Conservation (phyloP, 768 basidiomycete genomes). For the Serendipita sp. region DNA sequence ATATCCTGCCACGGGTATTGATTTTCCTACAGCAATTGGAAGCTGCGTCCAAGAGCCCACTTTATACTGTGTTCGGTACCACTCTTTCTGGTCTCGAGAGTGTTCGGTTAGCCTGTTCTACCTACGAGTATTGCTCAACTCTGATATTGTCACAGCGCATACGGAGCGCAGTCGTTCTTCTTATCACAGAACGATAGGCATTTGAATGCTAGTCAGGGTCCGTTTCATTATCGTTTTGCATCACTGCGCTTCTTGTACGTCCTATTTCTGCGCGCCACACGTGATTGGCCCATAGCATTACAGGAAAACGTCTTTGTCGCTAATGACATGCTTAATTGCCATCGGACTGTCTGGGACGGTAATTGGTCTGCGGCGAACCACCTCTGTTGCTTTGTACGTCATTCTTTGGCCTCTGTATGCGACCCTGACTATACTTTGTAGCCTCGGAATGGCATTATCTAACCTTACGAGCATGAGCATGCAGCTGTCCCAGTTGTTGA, state of each 20-base stretch:
- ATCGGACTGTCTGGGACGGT: constrained; percentile 6
- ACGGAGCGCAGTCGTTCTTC: constrained; percentile 7
- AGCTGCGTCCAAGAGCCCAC: constrained; percentile 7
- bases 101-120: not conserved
- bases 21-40: constrained; percentile 7
- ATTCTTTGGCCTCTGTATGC: not conserved
- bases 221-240: constrained; percentile 9
- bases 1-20: not conserved
- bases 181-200: not conserved
- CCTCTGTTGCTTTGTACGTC: not conserved
- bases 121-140: not conserved
- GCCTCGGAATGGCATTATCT: constrained; percentile 6
- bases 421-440: not conserved
- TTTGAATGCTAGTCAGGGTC: constrained; percentile 6
- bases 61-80: constrained; percentile 6
- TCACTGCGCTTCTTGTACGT: constrained; percentile 8
- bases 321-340: constrained; percentile 8
- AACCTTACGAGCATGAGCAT: constrained; percentile 2
- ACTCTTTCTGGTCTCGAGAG: not conserved
- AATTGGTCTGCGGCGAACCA: not conserved
- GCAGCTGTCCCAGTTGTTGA: constrained; percentile 2
- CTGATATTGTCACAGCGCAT: constrained; percentile 2
- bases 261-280: not conserved
- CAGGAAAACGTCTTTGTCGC: constrained; percentile 2
- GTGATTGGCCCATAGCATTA: not conserved